phyloP scores from a whole-genome alignment of 805 yeast species.

The Candida methanosorbosa region DNA sequence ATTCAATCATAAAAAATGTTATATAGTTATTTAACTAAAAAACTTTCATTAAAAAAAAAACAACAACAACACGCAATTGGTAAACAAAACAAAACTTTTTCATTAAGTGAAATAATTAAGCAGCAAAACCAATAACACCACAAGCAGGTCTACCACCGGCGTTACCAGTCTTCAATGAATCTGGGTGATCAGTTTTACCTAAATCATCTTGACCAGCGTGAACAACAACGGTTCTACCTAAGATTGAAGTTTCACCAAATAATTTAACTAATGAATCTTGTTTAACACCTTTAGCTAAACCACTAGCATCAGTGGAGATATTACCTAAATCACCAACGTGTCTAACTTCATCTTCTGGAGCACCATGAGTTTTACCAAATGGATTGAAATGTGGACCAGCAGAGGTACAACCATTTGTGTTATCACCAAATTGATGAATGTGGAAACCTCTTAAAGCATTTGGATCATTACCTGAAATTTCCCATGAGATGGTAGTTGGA shows the following conservation, averaged over 20 bases:
- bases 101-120: conserved; percentile 20
- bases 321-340: conserved; percentile 98
- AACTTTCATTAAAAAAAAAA: too few species aligned
- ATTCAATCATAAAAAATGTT: not conserved
- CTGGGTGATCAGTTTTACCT: conserved; percentile 90
- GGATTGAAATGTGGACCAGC: conserved; percentile 99
- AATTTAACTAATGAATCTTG: conserved; percentile 72
- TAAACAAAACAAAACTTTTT: not conserved
- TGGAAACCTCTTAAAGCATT: conserved; percentile 95
- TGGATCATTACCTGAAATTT: conserved; percentile 81
- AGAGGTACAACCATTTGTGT: conserved; percentile 97
- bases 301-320: conserved; percentile 76
- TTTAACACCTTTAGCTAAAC: conserved; percentile 86
- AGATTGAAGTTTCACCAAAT: conserved; percentile 76
- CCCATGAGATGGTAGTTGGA: conserved; percentile 83
- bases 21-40: not conserved
- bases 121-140: conserved; percentile 86
- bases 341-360: conserved; percentile 72
- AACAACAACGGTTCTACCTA: conserved; percentile 94
- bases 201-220: conserved; percentile 91
- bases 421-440: conserved; percentile 96
- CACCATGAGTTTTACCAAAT: conserved; percentile 82
- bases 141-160: conserved; percentile 99
- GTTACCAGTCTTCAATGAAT: conserved; percentile 90
- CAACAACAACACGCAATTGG: not conserved